These are phyloP conservation scores for Cladophialophora chaetospira DNA, from an alignment of 2,329 filamentous ascomycete species.

Conservation along the genomic window DNA sequence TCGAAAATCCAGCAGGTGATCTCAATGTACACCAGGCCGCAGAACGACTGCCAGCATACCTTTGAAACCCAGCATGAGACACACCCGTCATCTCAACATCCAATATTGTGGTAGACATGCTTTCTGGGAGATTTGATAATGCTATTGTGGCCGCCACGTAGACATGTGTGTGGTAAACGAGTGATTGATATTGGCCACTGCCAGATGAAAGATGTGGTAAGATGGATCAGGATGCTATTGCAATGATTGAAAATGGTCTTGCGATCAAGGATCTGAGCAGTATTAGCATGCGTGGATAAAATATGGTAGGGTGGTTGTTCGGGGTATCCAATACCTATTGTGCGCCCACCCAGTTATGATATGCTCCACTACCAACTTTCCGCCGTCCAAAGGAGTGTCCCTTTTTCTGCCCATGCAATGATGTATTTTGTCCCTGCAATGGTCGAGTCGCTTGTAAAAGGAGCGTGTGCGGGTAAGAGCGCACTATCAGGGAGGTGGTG, in stretches of 20 bases:
- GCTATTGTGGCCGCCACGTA: constrained; percentile 18
- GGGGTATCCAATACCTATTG: constrained; percentile 16
- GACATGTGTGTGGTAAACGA: constrained; percentile 22
- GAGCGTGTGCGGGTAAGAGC: constrained; percentile 15
- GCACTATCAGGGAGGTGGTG: constrained; percentile 23
- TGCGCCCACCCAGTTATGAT: constrained; percentile 17
- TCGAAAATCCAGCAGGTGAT: constrained; percentile 1
- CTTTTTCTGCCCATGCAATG: constrained; percentile 6
- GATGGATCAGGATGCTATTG: constrained; percentile 17
- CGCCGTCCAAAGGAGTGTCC: background rate
- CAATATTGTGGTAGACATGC: constrained; percentile 19
- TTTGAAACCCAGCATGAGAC: constrained; percentile 13
- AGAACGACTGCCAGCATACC: constrained; percentile 18
- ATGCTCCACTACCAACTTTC: constrained; percentile 21
- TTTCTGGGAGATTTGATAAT: constrained; percentile 18
- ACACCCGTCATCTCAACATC: constrained; percentile 14
- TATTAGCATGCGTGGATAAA: constrained; percentile 17
- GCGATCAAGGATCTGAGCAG: constrained; percentile 10
- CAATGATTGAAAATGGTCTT: constrained; percentile 19
- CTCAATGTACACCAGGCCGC: background rate
- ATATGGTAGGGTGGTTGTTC: background rate
- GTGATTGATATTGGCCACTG: constrained; percentile 26
- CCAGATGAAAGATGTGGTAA: constrained; percentile 9
- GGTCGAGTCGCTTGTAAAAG: constrained; percentile 17
- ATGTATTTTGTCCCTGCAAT: background rate